Evolutionary conservation across 2,329 filamentous ascomycete species (phyloP).

Genomic region (Diaporthe destruens): DNA sequence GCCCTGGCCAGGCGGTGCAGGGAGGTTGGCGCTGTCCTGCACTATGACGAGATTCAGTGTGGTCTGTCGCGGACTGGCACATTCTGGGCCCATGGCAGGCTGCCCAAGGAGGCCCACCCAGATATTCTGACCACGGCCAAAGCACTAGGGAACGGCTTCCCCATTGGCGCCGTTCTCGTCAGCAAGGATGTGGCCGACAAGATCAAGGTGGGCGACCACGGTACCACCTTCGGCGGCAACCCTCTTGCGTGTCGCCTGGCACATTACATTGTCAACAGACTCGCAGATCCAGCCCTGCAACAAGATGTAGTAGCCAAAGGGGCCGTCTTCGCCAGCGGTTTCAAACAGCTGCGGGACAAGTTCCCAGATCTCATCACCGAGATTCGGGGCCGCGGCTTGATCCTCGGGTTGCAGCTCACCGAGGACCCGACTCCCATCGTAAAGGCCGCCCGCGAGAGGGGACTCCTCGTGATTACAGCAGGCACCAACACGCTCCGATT

Average conservation of each 20-base stretch:
- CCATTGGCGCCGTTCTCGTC: conserved; percentile 84
- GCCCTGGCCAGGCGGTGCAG: conserved; percentile 88
- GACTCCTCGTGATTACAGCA: conserved; percentile 90
- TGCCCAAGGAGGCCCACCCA: conserved; percentile 85
- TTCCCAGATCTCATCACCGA: conserved; percentile 81
- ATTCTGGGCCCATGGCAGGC: conserved; percentile 87
- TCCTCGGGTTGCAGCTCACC: conserved; percentile 86
- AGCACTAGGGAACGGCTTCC: conserved; percentile 95
- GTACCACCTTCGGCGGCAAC: conserved; percentile 95
- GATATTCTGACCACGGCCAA: conserved; percentile 96
- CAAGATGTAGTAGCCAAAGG: conserved; percentile 76
- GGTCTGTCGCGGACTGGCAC: conserved; percentile 88
- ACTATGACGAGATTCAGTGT: conserved; percentile 98
- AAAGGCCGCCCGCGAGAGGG: conserved; percentile 87
- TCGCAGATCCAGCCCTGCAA: conserved; percentile 79
- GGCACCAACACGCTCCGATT: conserved; percentile 94
- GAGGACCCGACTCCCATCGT: conserved; percentile 80
- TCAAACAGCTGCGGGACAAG: conserved; percentile 59
- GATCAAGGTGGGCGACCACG: conserved; percentile 80
- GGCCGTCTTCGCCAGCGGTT: conserved; percentile 61
- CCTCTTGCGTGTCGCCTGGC: conserved; percentile 87
- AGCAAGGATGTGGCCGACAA: conserved; percentile 74
- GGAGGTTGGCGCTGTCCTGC: conserved; percentile 87
- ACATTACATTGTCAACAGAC: conserved; percentile 84
- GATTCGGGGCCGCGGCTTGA: conserved; percentile 84